Evolutionary conservation across 495 filamentous ascomycete species (phyloP), one percentile per base, ranked within the genome.

Genomic region (Pyrenula aspistea): DNA sequence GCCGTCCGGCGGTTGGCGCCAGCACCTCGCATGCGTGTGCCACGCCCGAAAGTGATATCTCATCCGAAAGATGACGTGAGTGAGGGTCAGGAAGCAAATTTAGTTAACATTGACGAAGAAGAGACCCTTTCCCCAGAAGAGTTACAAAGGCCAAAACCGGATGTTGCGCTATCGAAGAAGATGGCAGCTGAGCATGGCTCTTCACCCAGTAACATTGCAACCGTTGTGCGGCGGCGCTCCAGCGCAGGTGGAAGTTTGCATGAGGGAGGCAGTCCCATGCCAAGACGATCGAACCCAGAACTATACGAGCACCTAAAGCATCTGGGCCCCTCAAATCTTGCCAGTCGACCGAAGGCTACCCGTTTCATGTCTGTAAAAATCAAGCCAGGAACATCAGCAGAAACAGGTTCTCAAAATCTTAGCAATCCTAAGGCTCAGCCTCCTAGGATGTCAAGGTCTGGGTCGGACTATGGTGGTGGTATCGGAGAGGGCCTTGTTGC

Each of bases 361-460:
- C 84, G 85, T n/a, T 92, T 89, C 57, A 85, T 84, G 25, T 84
- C 83, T 12, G 91, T 98, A 53, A 96, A 96, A 69, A 92, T 95
- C 69, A 96, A 96, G 69, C 82, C 82, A 4, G 82, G 80, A 31
- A 64, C 55, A 15, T 21, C 19, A 21, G 50, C 55, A n/a, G 48
- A 57, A 22, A 56, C 24, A 20, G n/a, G 4, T 10, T 22, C 55
- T 51, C 12, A 21, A 24, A 52, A 24, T 24, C 8, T 4, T 21
- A 21, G 19, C 50, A 24, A 19, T 52, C 22, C 10, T 4, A 52
- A 20, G 20, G 8, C 50, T 20, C 8, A 8, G n/a, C 19, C n/a
- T 8, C 50, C 19, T 20, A 20, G 19, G 22, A 19, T 20, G 20
- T 52, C 50, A 10, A 4, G 22, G 4, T 52, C 50, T 20, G 50